Evolutionary conservation across 805 yeast genomes (phyloP).

Genomic region (Ogataea chonburiensis): DNA sequence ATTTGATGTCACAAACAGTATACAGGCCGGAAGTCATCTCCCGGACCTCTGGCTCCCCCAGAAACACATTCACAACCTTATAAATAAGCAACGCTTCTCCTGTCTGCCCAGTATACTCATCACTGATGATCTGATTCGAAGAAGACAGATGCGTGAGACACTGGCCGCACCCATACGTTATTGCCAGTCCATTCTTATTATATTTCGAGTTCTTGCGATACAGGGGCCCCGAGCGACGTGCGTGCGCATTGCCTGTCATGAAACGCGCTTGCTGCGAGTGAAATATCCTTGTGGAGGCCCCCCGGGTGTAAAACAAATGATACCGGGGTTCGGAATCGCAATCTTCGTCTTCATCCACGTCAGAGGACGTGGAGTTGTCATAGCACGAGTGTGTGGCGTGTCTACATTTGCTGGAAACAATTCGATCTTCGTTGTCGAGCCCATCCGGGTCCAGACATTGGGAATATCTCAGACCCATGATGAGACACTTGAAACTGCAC

Average conservation of each 20-base stretch:
- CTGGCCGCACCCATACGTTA: slow-evolving; percentile 29
- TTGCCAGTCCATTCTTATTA: slow-evolving; percentile 23
- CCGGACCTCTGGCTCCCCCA: slow-evolving; percentile 24
- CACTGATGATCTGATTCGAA: slow-evolving; percentile 30
- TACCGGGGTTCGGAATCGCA: slow-evolving; percentile 13
- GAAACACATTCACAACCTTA: slow-evolving; percentile 35
- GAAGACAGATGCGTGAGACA: slow-evolving; percentile 34
- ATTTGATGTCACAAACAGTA: slow-evolving; percentile 53
- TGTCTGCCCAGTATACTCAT: slow-evolving; percentile 50
- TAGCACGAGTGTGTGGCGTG: slow-evolving; percentile 15
- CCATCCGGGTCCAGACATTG: slow-evolving; percentile 38
- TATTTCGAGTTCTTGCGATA: slow-evolving; percentile 17
- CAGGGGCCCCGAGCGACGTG: slow-evolving; percentile 5
- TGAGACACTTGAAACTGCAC: slow-evolving; percentile 6
- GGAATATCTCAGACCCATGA: slow-evolving; percentile 50
- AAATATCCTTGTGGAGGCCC: slow-evolving; percentile 7
- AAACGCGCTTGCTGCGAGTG: slow-evolving; percentile 12
- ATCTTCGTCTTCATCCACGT: slow-evolving; percentile 19
- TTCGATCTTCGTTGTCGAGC: slow-evolving; percentile 15
- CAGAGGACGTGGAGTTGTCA: slow-evolving; percentile 13
- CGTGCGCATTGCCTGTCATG: slow-evolving; percentile 1
- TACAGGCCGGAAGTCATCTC: slow-evolving; percentile 62
- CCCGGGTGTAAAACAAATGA: slow-evolving; percentile 14
- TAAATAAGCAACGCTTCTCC: slow-evolving; percentile 59
- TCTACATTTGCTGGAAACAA: slow-evolving; percentile 12